phyloP scores from a whole-genome alignment of 2,329 filamentous ascomycete species.

The Trichophyton rubrum region DNA sequence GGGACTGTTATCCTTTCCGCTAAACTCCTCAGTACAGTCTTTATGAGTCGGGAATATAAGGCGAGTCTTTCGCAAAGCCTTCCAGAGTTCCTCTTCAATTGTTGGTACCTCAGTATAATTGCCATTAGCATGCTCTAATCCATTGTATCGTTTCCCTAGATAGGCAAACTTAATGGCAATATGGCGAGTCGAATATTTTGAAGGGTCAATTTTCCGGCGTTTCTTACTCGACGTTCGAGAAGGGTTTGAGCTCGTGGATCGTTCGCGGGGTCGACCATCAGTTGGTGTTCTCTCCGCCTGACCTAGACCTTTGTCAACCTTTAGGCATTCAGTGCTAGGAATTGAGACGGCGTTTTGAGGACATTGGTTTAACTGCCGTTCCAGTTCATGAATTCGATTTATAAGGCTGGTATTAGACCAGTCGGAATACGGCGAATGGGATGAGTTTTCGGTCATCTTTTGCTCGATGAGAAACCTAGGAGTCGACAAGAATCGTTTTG shows the following conservation, averaged over 20 bases:
- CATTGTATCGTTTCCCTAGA: conserved; percentile 79
- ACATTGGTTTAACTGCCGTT: conserved; percentile 48
- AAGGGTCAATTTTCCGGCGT: conserved; percentile 55
- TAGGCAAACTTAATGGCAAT: conserved; percentile 93
- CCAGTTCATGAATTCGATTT: conserved; percentile 53
- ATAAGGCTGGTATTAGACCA: conserved; percentile 61
- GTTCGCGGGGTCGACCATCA: background rate
- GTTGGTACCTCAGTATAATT: conserved; percentile 59
- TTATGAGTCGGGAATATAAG: conserved; percentile 57
- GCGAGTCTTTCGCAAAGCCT: conserved; percentile 67
- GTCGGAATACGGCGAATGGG: conserved; percentile 38
- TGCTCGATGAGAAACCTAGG: background rate
- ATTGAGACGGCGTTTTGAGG: background rate
- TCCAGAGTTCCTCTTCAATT: conserved; percentile 89
- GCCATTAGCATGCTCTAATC: conserved; percentile 73
- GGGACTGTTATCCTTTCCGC: conserved; percentile 12
- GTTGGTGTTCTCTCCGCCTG: conserved; percentile 1
- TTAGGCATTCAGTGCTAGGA: conserved; percentile 27
- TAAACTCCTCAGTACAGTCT: conserved; percentile 18
- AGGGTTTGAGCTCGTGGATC: conserved; percentile 15
- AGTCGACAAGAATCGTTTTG: background rate
- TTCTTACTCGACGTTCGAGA: conserved; percentile 32
- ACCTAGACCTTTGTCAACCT: background rate
- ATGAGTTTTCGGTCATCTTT: background rate
- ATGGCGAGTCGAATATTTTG: conserved; percentile 67